Percentiles rank a stretch among this genome's conserved stretches.
These are phyloP conservation scores for Phaeosphaeriaceae sp. DNA, from an alignment of 2,329 filamentous ascomycete genomes.

Conservation along the genomic window DNA sequence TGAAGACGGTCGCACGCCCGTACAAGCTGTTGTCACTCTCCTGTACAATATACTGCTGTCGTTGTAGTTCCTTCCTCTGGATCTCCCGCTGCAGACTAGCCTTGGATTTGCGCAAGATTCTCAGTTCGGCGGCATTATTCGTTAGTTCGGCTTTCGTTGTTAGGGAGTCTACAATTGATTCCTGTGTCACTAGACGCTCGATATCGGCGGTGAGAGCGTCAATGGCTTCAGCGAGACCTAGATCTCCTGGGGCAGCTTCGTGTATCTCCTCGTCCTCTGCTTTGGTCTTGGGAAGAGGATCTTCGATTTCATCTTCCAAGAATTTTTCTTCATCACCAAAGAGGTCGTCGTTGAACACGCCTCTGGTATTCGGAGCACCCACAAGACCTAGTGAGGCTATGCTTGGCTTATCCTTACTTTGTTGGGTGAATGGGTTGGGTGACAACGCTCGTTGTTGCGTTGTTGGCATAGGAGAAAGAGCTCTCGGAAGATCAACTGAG, in stretches of 20 bases:
- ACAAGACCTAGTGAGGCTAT: slow-evolving; percentile 91
- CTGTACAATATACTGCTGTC: slow-evolving; percentile 95
- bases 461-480: slow-evolving; percentile 47
- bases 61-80: slow-evolving; percentile 89
- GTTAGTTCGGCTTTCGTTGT: slow-evolving; percentile 95
- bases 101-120: slow-evolving; percentile 92
- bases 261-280: slow-evolving; percentile 83
- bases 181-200: slow-evolving; percentile 84
- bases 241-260: slow-evolving; percentile 91
- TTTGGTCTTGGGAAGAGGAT: slow-evolving; percentile 66
- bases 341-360: slow-evolving; percentile 92
- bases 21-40: slow-evolving; percentile 98
- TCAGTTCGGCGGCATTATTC: slow-evolving; percentile 91
- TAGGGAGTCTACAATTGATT: slow-evolving; percentile 88
- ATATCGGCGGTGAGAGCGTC: slow-evolving; percentile 87
- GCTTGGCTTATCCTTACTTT: slow-evolving; percentile 71
- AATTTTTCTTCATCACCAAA: slow-evolving; percentile 91
- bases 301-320: slow-evolving; percentile 83
- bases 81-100: slow-evolving; percentile 92
- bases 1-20: slow-evolving; percentile 85
- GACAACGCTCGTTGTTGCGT: slow-evolving; percentile 50
- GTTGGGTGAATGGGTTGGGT: slow-evolving; percentile 40
- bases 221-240: slow-evolving; percentile 93
- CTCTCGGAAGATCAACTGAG: slow-evolving; percentile 65
- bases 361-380: slow-evolving; percentile 83